Conservation (phyloP, 257 asterid species). For the Nicotiana undulata region DNA sequence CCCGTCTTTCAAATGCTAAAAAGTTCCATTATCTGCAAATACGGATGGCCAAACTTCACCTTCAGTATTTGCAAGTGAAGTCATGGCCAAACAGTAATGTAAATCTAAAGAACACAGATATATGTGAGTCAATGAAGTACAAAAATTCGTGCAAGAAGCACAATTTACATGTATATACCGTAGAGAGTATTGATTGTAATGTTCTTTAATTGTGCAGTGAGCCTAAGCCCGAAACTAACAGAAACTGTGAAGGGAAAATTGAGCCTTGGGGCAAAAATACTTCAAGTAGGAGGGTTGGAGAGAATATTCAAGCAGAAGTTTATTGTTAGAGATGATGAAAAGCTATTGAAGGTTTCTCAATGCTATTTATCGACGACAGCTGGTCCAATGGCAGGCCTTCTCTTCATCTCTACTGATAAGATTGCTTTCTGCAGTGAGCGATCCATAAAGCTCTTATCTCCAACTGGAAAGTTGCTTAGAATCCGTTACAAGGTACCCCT, state of each 20-base stretch:
- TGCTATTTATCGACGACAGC: constrained; percentile 11
- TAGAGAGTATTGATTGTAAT: background rate
- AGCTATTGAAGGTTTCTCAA: constrained; percentile 15
- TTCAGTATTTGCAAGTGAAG: background rate
- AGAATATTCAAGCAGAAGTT: constrained; percentile 10
- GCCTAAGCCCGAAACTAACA: constrained; percentile 32
- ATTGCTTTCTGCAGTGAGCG: constrained; percentile 16
- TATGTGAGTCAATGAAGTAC: background rate
- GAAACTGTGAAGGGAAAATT: constrained; percentile 44
- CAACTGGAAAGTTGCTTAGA: constrained; percentile 7
- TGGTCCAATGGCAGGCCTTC: constrained; percentile 13
- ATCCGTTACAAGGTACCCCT: background rate
- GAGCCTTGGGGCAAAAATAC: constrained; percentile 33
- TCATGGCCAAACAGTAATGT: background rate
- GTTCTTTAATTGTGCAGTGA: constrained; percentile 21
- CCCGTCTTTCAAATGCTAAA: background rate
- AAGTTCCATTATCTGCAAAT: background rate
- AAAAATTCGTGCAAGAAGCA: background rate
- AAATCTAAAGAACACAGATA: background rate
- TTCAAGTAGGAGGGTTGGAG: constrained; percentile 18
- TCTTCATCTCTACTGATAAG: constrained; percentile 14
- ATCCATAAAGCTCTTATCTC: constrained; percentile 10
- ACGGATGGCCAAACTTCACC: background rate
- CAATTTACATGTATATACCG: background rate
- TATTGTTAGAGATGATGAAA: constrained; percentile 6